Conservation (phyloP, 176 grass and related monocot genomes). For the Oryza glumipatula region DNA sequence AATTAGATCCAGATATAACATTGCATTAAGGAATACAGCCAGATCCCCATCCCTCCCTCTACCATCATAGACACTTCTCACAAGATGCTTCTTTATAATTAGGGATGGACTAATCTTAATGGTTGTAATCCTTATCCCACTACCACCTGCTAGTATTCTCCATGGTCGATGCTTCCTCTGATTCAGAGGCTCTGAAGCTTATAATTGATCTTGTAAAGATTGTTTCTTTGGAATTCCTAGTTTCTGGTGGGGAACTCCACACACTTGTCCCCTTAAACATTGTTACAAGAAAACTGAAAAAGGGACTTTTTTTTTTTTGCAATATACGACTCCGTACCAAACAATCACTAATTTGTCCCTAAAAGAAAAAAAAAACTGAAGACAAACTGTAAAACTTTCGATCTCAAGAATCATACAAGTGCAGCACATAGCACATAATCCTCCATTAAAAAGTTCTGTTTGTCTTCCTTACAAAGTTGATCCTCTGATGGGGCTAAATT, state of each 20-base stretch:
- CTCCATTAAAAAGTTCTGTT: not conserved
- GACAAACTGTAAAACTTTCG: not conserved
- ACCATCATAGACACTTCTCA: not conserved
- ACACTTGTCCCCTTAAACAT: not conserved
- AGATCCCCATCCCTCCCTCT: not conserved
- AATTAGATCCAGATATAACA: not conserved
- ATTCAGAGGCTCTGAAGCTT: no score
- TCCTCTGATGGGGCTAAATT: not conserved
- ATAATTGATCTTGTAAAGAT: not conserved
- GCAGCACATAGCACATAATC: not conserved
- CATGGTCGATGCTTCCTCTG: not conserved
- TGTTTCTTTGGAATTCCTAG: no score
- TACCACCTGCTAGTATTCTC: not conserved
- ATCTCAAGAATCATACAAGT: not conserved
- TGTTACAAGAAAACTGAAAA: not conserved
- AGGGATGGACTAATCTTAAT: not conserved
- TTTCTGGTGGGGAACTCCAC: not conserved
- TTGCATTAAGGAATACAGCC: not conserved
- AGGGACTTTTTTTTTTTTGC: not conserved
- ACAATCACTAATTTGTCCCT: no score
- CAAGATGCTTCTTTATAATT: not conserved
- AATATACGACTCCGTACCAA: no score
- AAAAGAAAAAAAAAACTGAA: not conserved
- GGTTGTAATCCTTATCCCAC: not conserved
- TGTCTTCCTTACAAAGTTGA: not conserved